A percentile compares a stretch with the other conserved stretches of the same genome.
phyloP scores from a whole-genome alignment of 73 alveolate genomes.

The Blepharisma stoltei region DNA sequence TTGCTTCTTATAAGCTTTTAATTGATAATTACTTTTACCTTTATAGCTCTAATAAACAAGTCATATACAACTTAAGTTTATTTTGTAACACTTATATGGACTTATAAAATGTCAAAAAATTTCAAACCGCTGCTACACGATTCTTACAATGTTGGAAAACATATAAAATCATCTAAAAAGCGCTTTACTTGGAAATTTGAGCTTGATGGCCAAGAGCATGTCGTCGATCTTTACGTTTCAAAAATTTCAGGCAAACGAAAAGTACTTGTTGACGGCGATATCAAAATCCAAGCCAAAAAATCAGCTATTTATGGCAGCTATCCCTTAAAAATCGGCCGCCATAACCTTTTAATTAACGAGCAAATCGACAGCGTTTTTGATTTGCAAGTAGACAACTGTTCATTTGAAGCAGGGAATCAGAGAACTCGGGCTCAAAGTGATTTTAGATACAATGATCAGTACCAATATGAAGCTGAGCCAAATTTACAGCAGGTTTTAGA shows the following conservation, averaged over 20 bases:
- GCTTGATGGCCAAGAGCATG: constrained; percentile 68
- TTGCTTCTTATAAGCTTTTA: too few species aligned
- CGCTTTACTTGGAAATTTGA: constrained; percentile 70
- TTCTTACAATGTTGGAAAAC: constrained; percentile 20
- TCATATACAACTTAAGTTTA: too few species aligned
- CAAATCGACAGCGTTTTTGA: constrained; percentile 8
- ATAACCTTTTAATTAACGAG: neutral
- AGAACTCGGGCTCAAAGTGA: neutral
- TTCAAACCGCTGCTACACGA: constrained; percentile 24
- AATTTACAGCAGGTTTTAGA: neutral
- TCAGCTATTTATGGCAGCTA: constrained; percentile 12
- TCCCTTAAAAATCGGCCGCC: constrained; percentile 15
- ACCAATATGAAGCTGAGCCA: neutral
- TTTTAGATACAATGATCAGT: neutral
- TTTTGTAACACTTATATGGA: too few species aligned
- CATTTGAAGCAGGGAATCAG: constrained; percentile 4
- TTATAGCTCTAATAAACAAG: too few species aligned
- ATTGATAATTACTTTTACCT: too few species aligned
- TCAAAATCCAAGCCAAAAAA: constrained; percentile 38
- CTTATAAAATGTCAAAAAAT: neutral
- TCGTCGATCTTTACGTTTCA: constrained; percentile 67
- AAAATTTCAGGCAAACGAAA: constrained; percentile 74
- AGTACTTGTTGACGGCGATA: constrained; percentile 64
- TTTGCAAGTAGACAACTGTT: neutral
- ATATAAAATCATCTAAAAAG: constrained; percentile 56